Evolutionary conservation across 1,284 basidiomycete species (phyloP).

Genomic region (Tilletiopsis washingtonensis): DNA sequence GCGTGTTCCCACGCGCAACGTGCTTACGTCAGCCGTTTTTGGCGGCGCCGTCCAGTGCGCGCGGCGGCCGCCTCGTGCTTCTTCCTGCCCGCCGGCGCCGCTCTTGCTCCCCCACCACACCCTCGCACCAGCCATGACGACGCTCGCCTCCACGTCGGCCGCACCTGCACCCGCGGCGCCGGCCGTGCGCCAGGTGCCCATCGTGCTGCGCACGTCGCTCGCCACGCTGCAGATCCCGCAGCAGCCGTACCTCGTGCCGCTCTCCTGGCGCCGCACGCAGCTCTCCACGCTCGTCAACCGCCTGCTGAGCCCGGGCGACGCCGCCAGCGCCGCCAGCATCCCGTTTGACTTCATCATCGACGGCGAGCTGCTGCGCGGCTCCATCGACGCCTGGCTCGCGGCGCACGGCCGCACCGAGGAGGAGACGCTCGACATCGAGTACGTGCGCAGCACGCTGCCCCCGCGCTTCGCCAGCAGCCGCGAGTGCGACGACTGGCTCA

Average conservation of each 20-base stretch:
- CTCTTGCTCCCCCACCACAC: no score
- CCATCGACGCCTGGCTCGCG: constrained; percentile 68
- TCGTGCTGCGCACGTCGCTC: constrained; percentile 25
- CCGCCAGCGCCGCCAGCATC: constrained; percentile 52
- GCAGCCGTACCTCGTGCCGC: constrained; percentile 88
- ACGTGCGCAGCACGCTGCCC: constrained; percentile 83
- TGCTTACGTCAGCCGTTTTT: no score
- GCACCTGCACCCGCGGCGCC: no score
- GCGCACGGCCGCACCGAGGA: constrained; percentile 63
- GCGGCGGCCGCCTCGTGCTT: no score
- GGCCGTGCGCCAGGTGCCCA: constrained; percentile 27
- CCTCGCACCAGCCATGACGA: no score
- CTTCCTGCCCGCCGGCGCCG: no score
- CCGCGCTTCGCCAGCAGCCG: constrained; percentile 72
- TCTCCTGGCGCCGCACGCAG: constrained; percentile 83
- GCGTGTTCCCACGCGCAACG: no score
- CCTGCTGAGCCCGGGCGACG: constrained; percentile 54
- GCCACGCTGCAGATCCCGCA: constrained; percentile 67
- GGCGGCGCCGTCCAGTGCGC: no score
- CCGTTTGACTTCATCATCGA: constrained; percentile 90
- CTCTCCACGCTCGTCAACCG: constrained; percentile 98
- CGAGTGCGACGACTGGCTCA: constrained; percentile 90
- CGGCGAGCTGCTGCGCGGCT: constrained; percentile 69
- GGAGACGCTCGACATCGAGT: constrained; percentile 85
- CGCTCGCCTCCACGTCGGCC: no score